Conservation (phyloP, 2,329 filamentous ascomycete species). For the Dothideomycetidae sp. region DNA sequence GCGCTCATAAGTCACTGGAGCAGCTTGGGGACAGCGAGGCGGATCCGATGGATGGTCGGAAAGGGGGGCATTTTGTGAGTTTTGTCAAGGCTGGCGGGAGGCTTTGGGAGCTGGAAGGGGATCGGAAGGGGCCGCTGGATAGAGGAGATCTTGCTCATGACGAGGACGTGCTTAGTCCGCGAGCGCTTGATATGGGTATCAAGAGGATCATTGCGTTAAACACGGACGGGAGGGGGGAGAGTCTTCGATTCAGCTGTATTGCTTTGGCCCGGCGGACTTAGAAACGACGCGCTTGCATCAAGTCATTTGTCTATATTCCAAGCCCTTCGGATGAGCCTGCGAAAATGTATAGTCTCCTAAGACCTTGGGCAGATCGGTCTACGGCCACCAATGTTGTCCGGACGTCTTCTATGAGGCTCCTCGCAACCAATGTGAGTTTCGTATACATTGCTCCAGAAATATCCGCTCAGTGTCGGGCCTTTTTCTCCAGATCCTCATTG, state of each 20-base stretch:
- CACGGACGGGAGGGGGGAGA: slow-evolving; percentile 20
- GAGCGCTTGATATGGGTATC: slow-evolving; percentile 29
- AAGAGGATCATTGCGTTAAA: slow-evolving; percentile 24
- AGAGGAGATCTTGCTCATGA: slow-evolving; percentile 26
- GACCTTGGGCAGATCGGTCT: too few relatives aligned
- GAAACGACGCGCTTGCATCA: too few relatives aligned
- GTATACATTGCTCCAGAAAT: too few relatives aligned
- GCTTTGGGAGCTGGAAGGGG: slow-evolving; percentile 34
- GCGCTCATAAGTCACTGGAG: slow-evolving; percentile 30
- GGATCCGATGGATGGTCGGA: slow-evolving; percentile 17
- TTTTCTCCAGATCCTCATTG: too few relatives aligned
- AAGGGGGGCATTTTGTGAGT: slow-evolving; percentile 31
- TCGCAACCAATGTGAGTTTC: too few relatives aligned
- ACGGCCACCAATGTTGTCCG: too few relatives aligned
- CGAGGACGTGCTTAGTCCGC: slow-evolving; percentile 32
- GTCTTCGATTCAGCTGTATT: slow-evolving; percentile 31
- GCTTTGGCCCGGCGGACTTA: slow-evolving; percentile 19
- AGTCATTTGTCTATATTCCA: too few relatives aligned
- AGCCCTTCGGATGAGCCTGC: too few relatives aligned
- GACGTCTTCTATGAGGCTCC: too few relatives aligned
- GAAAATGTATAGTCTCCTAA: too few relatives aligned
- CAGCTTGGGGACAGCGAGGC: slow-evolving; percentile 27
- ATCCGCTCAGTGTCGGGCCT: too few relatives aligned
- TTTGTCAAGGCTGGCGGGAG: slow-evolving; percentile 35
- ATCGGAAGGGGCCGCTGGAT: slow-evolving; percentile 31